Conservation (phyloP, 257 asterid species). For the Fraxinus americana region DNA sequence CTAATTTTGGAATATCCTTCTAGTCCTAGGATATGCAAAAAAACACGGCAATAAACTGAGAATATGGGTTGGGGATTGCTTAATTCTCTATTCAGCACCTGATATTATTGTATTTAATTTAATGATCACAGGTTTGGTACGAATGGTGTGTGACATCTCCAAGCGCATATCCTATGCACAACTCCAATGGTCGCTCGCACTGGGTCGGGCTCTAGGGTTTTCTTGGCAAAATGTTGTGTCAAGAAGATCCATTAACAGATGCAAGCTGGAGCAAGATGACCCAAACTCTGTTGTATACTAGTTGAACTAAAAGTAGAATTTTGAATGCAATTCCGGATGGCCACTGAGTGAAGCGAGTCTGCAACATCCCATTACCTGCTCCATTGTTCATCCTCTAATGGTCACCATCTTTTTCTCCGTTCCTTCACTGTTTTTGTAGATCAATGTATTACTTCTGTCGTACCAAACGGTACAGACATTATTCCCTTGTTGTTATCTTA, state of each 20-base stretch:
- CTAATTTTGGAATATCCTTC: neutral
- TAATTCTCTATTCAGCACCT: neutral
- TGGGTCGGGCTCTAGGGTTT: constrained; percentile 83
- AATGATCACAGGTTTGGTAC: constrained; percentile 77
- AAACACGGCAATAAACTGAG: neutral
- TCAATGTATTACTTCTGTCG: neutral
- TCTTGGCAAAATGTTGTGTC: neutral
- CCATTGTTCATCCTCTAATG: neutral
- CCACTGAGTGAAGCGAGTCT: neutral
- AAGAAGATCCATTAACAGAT: neutral
- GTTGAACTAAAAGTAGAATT: constrained; percentile 10
- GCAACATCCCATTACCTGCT: neutral
- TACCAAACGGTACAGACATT: neutral
- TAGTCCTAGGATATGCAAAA: neutral
- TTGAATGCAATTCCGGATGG: neutral
- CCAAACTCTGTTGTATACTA: constrained; percentile 24
- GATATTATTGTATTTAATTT: neutral
- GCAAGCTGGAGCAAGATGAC: constrained; percentile 15
- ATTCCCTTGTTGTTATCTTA: neutral
- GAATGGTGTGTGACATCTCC: constrained; percentile 93
- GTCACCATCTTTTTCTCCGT: neutral
- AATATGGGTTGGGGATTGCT: neutral
- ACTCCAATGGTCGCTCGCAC: constrained; percentile 88
- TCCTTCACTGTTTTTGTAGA: neutral
- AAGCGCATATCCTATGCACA: constrained; percentile 72